Conservation (phyloP, 805 yeast species). For the Metschnikowia koreensis region DNA sequence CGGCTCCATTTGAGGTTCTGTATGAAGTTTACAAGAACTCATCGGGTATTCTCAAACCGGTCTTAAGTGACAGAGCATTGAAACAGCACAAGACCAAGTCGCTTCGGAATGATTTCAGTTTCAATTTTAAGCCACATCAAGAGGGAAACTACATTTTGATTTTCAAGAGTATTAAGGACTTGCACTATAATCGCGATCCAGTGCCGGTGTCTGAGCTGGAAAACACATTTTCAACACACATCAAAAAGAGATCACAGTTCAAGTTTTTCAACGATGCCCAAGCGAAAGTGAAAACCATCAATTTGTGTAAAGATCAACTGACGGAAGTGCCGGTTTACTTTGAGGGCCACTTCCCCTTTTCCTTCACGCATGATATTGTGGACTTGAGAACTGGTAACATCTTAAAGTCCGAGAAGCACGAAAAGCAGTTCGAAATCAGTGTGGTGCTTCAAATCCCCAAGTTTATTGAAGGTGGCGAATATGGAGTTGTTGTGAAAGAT, state of each 20-base stretch:
- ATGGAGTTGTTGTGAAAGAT: constrained; percentile 58
- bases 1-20: constrained; percentile 74
- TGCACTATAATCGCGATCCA: constrained; percentile 50
- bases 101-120: constrained; percentile 23
- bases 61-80: constrained; percentile 31
- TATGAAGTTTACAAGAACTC: constrained; percentile 55
- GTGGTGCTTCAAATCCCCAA: constrained; percentile 52
- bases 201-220: constrained; percentile 32
- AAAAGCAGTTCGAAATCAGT: constrained; percentile 22
- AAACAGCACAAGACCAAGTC: constrained; percentile 21
- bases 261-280: constrained; percentile 26
- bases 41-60: constrained; percentile 31
- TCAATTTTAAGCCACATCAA: constrained; percentile 69
- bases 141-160: constrained; percentile 82
- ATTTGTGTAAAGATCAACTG: constrained; percentile 31
- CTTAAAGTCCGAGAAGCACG: constrained; percentile 30
- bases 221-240: constrained; percentile 63
- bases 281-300: constrained; percentile 17
- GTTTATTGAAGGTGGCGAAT: constrained; percentile 69
- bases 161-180: constrained; percentile 62
- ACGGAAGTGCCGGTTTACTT: constrained; percentile 52
- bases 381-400: constrained; percentile 35
- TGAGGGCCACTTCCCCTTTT: constrained; percentile 79
- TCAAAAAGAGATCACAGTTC: constrained; percentile 62
- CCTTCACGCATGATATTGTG: constrained; percentile 64